A percentile compares a stretch with the other conserved stretches of the same genome.
Conservation (phyloP, 495 filamentous ascomycete genomes). For the Parathielavia appendiculata region DNA sequence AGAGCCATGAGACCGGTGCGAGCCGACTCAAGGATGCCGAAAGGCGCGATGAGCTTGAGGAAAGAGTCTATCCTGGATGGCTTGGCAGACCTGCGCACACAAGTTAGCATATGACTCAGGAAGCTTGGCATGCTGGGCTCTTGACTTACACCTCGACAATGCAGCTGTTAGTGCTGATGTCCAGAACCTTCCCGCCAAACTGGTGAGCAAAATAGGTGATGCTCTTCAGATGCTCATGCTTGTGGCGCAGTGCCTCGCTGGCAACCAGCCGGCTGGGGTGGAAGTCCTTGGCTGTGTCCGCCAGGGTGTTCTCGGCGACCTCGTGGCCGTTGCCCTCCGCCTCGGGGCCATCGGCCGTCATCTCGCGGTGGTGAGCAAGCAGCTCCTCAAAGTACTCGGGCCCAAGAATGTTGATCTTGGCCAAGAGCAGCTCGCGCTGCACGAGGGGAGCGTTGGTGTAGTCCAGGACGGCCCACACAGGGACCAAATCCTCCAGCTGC, state of each 20-base stretch:
- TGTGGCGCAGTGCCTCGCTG: conserved; percentile 85
- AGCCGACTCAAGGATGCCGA: conserved; percentile 92
- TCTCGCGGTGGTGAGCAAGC: conserved; percentile 82
- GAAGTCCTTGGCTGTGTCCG: conserved; percentile 57
- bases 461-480: conserved; percentile 96
- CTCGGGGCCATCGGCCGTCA: conserved; percentile 41
- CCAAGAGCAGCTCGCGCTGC: conserved; percentile 91
- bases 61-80: conserved; percentile 92
- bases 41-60: conserved; percentile 91
- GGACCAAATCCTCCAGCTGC: conserved; percentile 93
- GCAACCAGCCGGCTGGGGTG: conserved; percentile 79
- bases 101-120: conserved; percentile 21
- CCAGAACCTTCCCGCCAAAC: conserved; percentile 93
- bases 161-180: conserved; percentile 96
- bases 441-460: conserved; percentile 92
- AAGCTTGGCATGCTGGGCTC: background rate
- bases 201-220: conserved; percentile 96
- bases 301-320: conserved; percentile 30
- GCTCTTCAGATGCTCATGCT: conserved; percentile 91
- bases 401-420: conserved; percentile 91
- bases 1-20: conserved; percentile 94
- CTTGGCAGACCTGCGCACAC: conserved; percentile 69
- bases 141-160: conserved; percentile 86
- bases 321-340: conserved; percentile 33
- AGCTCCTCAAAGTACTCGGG: conserved; percentile 98